These are phyloP conservation scores for Pseudogymnoascus pannorum DNA, from an alignment of 2,329 filamentous ascomycete species.

Conservation along the genomic window DNA sequence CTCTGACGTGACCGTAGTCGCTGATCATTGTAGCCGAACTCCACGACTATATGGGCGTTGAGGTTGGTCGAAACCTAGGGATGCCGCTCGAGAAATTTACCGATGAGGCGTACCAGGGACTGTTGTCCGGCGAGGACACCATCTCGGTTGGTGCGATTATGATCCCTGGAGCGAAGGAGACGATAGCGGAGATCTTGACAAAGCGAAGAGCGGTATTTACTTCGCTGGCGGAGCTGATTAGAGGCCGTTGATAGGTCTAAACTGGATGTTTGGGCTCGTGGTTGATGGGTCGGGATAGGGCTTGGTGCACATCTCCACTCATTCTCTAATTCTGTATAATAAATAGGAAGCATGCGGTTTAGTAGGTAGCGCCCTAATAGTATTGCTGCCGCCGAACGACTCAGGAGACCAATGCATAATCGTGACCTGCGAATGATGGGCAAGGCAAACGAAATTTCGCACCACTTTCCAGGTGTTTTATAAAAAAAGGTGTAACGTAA, in stretches of 20 bases:
- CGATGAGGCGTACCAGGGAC: constrained; percentile 26
- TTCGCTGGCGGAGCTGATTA: background rate
- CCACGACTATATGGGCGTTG: constrained; percentile 38
- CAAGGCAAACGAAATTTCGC: background rate
- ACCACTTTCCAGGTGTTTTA: background rate
- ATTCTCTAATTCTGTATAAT: background rate
- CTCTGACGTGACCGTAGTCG: background rate
- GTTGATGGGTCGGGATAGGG: background rate
- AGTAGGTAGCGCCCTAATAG: background rate
- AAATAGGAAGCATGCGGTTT: background rate
- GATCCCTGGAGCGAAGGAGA: background rate
- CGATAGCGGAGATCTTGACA: background rate
- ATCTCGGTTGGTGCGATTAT: constrained; percentile 17
- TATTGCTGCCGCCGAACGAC: background rate
- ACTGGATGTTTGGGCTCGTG: background rate
- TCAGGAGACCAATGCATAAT: background rate
- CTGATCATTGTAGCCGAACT: constrained; percentile 29
- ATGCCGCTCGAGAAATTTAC: constrained; percentile 42
- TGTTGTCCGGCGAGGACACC: constrained; percentile 16
- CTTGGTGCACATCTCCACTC: background rate
- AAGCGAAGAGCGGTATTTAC: background rate
- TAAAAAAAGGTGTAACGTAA: background rate
- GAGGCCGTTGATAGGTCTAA: background rate
- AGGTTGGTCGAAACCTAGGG: constrained; percentile 36
- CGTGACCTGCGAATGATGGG: background rate